Conservation (phyloP, 345 rosid genomes). For the Brassica napus region Da-Ae NC_063448.1:25813001-25813500, state of each 20-base stretch:
- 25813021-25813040: constrained; percentile 75
- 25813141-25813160: constrained; percentile 45
- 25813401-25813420: too few relatives aligned
- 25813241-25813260: constrained; percentile 33
- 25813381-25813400: too few relatives aligned
- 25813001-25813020: constrained; percentile 68
- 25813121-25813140: constrained; percentile 71
- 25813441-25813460: too few relatives aligned
- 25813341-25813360: too few relatives aligned
- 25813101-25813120: constrained; percentile 64
- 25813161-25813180: not conserved
- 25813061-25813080: constrained; percentile 58
- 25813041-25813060: constrained; percentile 71
- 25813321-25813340: too few relatives aligned
- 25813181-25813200: constrained; percentile 7
- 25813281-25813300: too few relatives aligned
- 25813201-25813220: not conserved
- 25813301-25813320: too few relatives aligned
- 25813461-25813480: too few relatives aligned
- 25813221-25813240: constrained; percentile 15
- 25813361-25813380: too few relatives aligned
- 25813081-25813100: constrained; percentile 69
- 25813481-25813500: too few relatives aligned
- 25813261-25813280: not conserved
- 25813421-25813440: too few relatives aligned